Evolutionary conservation across 805 yeast genomes (phyloP).

Genomic region (Cephaloascus fragrans): DNA sequence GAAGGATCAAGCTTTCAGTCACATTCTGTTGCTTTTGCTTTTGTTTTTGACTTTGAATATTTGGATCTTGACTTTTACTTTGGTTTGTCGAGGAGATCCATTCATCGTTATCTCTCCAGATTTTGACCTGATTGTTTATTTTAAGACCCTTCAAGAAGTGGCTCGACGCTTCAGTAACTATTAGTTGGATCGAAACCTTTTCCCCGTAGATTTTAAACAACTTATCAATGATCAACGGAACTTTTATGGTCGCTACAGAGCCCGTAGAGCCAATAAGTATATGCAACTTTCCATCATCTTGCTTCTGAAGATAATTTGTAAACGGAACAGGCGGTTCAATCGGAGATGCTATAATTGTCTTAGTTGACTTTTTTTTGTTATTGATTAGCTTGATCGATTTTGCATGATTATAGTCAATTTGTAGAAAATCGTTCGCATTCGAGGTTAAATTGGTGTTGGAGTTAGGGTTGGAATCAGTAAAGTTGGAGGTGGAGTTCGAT

Average conservation of each 20-base stretch:
- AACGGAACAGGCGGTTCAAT: slow-evolving; percentile 65
- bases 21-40: no score
- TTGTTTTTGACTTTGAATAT: no score
- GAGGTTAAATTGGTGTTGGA: no score
- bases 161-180: slow-evolving; percentile 78
- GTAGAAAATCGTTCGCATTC: neutral
- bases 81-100: slow-evolving; percentile 42
- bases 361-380: slow-evolving; percentile 25
- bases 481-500: neutral
- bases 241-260: slow-evolving; percentile 91
- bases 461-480: neutral
- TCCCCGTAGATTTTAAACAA: slow-evolving; percentile 68
- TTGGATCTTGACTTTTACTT: no score
- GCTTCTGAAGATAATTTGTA: slow-evolving; percentile 55
- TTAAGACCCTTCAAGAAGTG: slow-evolving; percentile 50
- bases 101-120: slow-evolving; percentile 93
- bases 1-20: slow-evolving; percentile 24
- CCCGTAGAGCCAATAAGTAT: slow-evolving; percentile 91
- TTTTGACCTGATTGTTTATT: slow-evolving; percentile 57
- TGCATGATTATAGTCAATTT: neutral
- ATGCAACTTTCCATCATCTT: slow-evolving; percentile 82
- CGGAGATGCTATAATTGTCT: slow-evolving; percentile 47
- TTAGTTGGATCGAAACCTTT: slow-evolving; percentile 73
- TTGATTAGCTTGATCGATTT: slow-evolving; percentile 2
- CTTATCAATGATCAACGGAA: slow-evolving; percentile 82